These are phyloP conservation scores for Kurtzmaniella cleridarum DNA, from an alignment of 805 yeast genomes.

Conservation along the genomic window DNA sequence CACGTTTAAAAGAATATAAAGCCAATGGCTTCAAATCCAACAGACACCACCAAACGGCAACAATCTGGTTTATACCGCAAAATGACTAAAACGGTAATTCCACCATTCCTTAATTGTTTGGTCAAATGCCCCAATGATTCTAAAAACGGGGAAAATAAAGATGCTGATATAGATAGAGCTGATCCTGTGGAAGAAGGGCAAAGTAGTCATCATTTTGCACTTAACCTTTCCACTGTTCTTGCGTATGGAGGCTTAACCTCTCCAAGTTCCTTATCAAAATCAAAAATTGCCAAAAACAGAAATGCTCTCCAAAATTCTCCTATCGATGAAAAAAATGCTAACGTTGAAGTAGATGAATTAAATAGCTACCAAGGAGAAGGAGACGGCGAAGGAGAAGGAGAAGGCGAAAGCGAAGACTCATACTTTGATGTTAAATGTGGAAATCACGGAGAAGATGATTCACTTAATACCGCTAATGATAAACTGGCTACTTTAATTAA, in stretches of 20 bases:
- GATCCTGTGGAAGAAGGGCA: slow-evolving; percentile 15
- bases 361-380: slow-evolving; percentile 1
- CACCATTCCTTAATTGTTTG: slow-evolving; percentile 4
- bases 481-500: neutral
- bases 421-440: neutral
- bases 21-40: no score
- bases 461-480: neutral
- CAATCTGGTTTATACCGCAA: slow-evolving; percentile 1
- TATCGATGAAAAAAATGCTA: no score
- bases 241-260: no score
- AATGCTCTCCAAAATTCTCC: no score
- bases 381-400: slow-evolving; percentile 2
- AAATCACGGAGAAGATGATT: neutral
- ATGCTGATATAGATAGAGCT: slow-evolving; percentile 28
- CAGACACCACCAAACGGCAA: no score
- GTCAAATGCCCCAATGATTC: neutral
- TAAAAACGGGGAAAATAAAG: neutral
- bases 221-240: no score
- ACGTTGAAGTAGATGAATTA: slow-evolving; percentile 2
- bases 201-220: slow-evolving; percentile 10
- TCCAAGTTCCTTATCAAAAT: no score
- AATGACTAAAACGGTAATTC: slow-evolving; percentile 6
- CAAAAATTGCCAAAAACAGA: no score
- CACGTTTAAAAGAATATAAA: no score
- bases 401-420: neutral